These are phyloP conservation scores for Blepharisma japonicum DNA, from an alignment of 73 alveolate genomes.

Conservation along the genomic window DNA sequence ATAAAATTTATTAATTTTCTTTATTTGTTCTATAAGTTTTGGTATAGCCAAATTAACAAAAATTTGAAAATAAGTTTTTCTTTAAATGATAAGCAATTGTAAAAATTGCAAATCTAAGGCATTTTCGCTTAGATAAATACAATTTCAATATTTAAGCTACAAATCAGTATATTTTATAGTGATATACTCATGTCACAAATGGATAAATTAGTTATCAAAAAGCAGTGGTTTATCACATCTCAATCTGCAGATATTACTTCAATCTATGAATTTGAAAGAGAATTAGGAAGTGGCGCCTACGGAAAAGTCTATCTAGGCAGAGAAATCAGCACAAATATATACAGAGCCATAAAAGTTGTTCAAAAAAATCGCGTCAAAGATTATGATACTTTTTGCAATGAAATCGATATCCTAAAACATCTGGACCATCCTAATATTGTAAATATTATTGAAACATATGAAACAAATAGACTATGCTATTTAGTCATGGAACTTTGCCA, in stretches of 20 bases:
- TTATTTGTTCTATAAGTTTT: too few relatives aligned
- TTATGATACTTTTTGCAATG: constrained; percentile 36
- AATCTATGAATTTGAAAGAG: constrained; percentile 17
- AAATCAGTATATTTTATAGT: too few relatives aligned
- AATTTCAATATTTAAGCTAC: too few relatives aligned
- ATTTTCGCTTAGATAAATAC: too few relatives aligned
- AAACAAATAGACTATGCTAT: constrained; percentile 31
- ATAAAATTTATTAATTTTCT: too few relatives aligned
- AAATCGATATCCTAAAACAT: constrained; percentile 32
- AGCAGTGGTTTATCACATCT: constrained; percentile 29
- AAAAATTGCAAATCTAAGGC: too few relatives aligned
- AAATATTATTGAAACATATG: constrained; percentile 39
- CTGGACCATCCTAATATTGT: constrained; percentile 59
- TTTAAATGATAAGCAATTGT: too few relatives aligned
- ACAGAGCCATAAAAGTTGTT: constrained; percentile 47
- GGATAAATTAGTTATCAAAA: background rate
- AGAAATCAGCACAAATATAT: constrained; percentile 37
- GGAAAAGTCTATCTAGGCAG: constrained; percentile 49
- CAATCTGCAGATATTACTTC: background rate
- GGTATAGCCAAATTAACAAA: too few relatives aligned
- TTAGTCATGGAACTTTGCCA: constrained; percentile 39
- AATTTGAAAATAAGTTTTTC: too few relatives aligned
- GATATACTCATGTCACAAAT: too few relatives aligned
- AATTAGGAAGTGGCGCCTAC: constrained; percentile 52
- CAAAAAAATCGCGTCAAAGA: constrained; percentile 39